phyloP scores from a whole-genome alignment of 2,329 filamentous ascomycete genomes.

The Sporothrix sp. region DNA sequence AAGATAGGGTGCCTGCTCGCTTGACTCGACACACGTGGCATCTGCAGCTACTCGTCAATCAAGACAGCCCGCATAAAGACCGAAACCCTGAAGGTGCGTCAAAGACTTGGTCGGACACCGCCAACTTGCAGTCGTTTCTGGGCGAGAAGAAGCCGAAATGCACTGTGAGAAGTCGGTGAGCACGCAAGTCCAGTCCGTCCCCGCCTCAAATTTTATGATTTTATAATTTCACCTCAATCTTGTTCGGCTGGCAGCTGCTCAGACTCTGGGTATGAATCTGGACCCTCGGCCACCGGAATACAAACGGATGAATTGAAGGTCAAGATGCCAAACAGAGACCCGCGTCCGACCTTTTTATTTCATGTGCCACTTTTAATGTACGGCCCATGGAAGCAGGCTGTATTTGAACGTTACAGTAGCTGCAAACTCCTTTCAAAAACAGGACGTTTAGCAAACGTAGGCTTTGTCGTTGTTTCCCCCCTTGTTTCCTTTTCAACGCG shows the following conservation, averaged over 20 bases:
- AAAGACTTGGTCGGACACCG: slow-evolving; percentile 6
- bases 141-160: too few species aligned
- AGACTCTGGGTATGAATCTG: too few species aligned
- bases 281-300: too few species aligned
- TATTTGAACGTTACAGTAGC: too few species aligned
- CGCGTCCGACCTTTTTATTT: too few species aligned
- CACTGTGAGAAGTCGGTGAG: slow-evolving; percentile 10
- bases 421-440: too few species aligned
- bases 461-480: neutral
- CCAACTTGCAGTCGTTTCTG: neutral
- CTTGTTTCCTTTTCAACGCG: neutral
- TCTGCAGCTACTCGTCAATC: slow-evolving; percentile 13
- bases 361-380: neutral
- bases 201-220: neutral
- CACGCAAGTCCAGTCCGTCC: neutral
- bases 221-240: neutral
- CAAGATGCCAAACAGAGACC: too few species aligned
- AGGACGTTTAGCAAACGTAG: neutral
- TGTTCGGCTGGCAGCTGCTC: too few species aligned
- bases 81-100: neutral
- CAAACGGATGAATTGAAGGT: too few species aligned
- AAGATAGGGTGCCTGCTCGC: slow-evolving; percentile 25
- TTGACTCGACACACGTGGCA: slow-evolving; percentile 49
- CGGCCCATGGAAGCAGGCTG: too few species aligned
- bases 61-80: neutral